Evolutionary conservation across 805 yeast species (phyloP), one percentile per base, ranked within the genome.

Genomic region (Candida pseudoglaebosa): DNA sequence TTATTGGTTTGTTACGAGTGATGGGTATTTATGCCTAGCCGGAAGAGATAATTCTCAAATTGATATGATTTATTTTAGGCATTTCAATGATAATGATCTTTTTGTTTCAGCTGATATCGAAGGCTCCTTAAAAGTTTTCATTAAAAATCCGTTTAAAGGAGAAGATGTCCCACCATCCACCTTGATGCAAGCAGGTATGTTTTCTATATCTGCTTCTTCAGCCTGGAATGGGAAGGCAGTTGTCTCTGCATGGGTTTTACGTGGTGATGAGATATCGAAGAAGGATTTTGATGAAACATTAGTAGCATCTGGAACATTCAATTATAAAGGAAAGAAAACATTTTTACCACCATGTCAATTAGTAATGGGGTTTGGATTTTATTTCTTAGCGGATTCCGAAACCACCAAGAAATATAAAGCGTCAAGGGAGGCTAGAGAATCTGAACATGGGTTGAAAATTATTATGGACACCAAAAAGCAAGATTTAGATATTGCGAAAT

Each of bases 1-100:
- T 59, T 79, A 73, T 53, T 93, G 99, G 99, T 93, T 93, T 54
- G 69, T 90, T n/a, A 77, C 96, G 0, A 80, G 82, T 47, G 98
- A 91, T 54, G 90, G 93, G 0, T 89, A 84, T 53, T 63, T 93
- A 36, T 84, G 95, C 42, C 60, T 93, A 39, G 88, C 90, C 34
- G 98, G 97, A 1, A 78, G 88, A 46, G 96, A 93, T 55, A 75
- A 71, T 16, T 57, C 77, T 4, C 98, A 91, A 56, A 72, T 78
- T 4, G 96, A 90, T 50, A 75, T 86, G 65, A 75, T 93, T 19
- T 84, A 84, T 53, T 81, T 82, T 50, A 76, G 88, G 38, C 84
- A 87, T 53, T 80, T 89, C 58, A 79, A 77, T 32, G 79, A 75
- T 37, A 78, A 77, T 43, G 98, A 93, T 54, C 63, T 76, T 19